phyloP scores from a whole-genome alignment of 306 rosid genomes.

The Glycine soja region DNA sequence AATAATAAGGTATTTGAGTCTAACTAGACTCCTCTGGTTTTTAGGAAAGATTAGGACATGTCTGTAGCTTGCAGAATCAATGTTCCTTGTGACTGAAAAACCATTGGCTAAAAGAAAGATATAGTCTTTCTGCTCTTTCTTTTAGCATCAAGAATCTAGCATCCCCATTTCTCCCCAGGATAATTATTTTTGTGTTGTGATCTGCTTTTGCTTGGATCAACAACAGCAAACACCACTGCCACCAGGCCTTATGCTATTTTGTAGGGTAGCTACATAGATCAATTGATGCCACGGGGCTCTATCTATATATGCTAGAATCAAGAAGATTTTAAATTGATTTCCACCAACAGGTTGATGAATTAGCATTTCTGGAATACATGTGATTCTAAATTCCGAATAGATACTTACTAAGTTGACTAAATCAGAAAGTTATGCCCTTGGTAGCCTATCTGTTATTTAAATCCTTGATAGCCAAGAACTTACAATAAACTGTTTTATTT shows the following conservation, averaged over 20 bases:
- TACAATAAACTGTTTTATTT: constrained; percentile 36
- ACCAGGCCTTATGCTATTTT: background rate
- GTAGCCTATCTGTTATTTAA: constrained; percentile 12
- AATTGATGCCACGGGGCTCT: background rate
- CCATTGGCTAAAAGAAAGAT: background rate
- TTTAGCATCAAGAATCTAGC: constrained; percentile 25
- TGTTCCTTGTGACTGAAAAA: constrained; percentile 25
- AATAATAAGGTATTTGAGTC: background rate
- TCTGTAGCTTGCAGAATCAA: constrained; percentile 18
- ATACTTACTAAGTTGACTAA: constrained; percentile 11
- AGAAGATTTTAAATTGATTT: constrained; percentile 30
- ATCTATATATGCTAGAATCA: background rate
- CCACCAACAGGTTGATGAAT: background rate
- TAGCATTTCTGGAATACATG: constrained; percentile 17
- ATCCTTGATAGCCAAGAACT: constrained; percentile 15
- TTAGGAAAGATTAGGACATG: background rate
- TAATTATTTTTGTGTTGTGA: background rate
- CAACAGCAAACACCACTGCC: background rate
- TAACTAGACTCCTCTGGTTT: background rate
- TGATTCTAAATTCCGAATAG: constrained; percentile 4
- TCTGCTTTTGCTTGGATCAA: background rate
- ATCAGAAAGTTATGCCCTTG: constrained; percentile 21
- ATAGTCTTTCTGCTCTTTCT: constrained; percentile 7
- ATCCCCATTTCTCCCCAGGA: background rate
- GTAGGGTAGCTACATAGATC: background rate